Evolutionary conservation across 1,284 basidiomycete species (phyloP).

Genomic region (Moesziomyces sp.): DNA sequence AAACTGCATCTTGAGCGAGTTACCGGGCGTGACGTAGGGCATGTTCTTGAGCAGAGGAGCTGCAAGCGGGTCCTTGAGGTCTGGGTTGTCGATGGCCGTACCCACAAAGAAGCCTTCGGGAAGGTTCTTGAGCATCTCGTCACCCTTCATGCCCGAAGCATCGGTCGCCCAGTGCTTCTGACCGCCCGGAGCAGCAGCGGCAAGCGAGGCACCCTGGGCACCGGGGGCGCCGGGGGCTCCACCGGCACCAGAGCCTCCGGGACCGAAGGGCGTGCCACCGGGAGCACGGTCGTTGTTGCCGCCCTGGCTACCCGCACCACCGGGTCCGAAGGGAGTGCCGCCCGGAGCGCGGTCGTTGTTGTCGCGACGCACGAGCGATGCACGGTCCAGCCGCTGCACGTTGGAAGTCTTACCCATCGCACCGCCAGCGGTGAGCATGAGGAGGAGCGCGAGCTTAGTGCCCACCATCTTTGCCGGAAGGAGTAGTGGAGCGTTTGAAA

Average conservation of each 20-base stretch:
- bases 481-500: background rate
- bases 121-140: slow-evolving; percentile 18
- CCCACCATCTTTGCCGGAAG: slow-evolving; percentile 25
- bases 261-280: background rate
- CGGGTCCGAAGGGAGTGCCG: background rate
- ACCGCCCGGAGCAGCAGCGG: slow-evolving; percentile 16
- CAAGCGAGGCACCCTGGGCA: background rate
- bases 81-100: slow-evolving; percentile 24
- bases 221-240: background rate
- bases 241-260: slow-evolving; percentile 5
- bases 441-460: slow-evolving; percentile 33
- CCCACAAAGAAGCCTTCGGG: slow-evolving; percentile 43
- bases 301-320: background rate
- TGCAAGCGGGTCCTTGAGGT: slow-evolving; percentile 30
- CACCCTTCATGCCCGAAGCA: slow-evolving; percentile 33
- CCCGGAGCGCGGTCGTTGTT: background rate
- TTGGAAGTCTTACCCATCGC: slow-evolving; percentile 21
- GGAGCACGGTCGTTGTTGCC: background rate
- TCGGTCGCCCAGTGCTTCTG: slow-evolving; percentile 43
- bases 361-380: slow-evolving; percentile 4
- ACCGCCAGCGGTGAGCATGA: slow-evolving; percentile 47
- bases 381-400: slow-evolving; percentile 26
- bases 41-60: slow-evolving; percentile 19
- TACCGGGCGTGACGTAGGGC: slow-evolving; percentile 26
- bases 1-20: slow-evolving; percentile 37